Base-by-base conservation (phyloP, 352 stramenopile genomes). In the Pythium utonaiense region DNA sequence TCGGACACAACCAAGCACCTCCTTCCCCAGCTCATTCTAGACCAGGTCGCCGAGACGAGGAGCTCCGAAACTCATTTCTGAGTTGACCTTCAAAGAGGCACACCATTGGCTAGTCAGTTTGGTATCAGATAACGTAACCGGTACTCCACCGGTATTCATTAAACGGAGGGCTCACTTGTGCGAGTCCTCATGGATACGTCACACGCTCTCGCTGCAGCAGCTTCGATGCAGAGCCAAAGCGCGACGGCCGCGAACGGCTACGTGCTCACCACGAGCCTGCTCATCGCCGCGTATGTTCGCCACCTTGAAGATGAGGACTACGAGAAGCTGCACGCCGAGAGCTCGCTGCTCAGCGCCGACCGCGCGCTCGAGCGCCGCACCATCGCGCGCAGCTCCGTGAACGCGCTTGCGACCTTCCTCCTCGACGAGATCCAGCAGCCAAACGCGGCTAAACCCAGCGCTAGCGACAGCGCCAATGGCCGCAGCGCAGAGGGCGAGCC, bases 351-450 rank as follows among this genome's bases (percentile, higher is more conserved):
- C 33, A 62, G 50, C 21, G 22, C 10, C 38, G 61, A 68, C 33
- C 53, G 47, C 34, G 36, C 38, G 47, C 34, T 59, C 34, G 57
- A 62, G 51, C 63, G 63, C 63, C 64, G 65, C 57, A 61, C 47
- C 52, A 40, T 70, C 38, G 57, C 57, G 28, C 63, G 57, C 36
- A 41, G 3, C n/a, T 70, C 79, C 30, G 65, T 88, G 17, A 76
- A 80, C 27, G 64, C 53, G 1, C 62, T 91, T 17, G 77, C 73
- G 24, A 66, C 67, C 33, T 89, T 91, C 56, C 70, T 91, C 13
- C 62, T 70, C 16, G 44, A 56, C 50, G 81, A 91, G 60, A 73
- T 89, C 45, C 77, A 88, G 51, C 70, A 73, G 5, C 78, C 80
- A 2, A 36, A 64, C 41, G 48, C 17, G 53, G 49, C 38, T 48